These are phyloP conservation scores for Citrus inodora DNA, from an alignment of 345 rosid genomes.

Conservation along the genomic window DNA sequence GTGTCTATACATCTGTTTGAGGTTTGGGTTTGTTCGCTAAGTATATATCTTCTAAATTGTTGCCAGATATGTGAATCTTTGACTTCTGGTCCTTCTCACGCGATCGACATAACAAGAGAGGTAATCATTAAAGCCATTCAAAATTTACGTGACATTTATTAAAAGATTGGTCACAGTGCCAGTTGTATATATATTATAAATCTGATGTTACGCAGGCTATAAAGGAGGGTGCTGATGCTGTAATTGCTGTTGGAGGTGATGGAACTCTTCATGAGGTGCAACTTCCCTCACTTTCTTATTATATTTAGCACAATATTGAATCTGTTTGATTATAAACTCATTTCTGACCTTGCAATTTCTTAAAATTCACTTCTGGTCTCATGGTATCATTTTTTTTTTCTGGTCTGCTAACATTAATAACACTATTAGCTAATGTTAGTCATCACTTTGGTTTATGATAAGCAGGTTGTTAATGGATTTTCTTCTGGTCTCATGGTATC, in stretches of 20 bases:
- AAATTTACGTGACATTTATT: slow-evolving; percentile 13
- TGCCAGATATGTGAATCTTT: slow-evolving; percentile 76
- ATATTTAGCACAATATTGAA: neutral
- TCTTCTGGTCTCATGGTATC: neutral
- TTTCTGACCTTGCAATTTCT: neutral
- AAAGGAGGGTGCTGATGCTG: slow-evolving; percentile 90
- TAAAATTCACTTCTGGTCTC: neutral
- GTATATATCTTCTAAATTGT: slow-evolving; percentile 2
- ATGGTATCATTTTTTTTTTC: neutral
- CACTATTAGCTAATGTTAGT: no score
- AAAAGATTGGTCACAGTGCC: neutral
- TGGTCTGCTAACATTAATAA: neutral
- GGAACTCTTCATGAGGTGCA: slow-evolving; percentile 95
- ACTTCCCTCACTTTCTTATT: slow-evolving; percentile 2
- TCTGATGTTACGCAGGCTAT: slow-evolving; percentile 56
- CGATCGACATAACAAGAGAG: slow-evolving; percentile 91
- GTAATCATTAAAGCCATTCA: slow-evolving; percentile 30
- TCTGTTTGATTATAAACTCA: neutral
- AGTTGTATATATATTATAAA: slow-evolving; percentile 3
- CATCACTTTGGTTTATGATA: no score
- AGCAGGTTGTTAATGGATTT: no score
- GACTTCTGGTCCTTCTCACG: slow-evolving; percentile 94
- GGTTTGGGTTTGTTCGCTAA: neutral
- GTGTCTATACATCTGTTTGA: neutral
- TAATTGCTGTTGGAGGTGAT: slow-evolving; percentile 98